Conservation (phyloP, 192 early-diverging fungal genomes). For the Phycomyces nitens region DNA sequence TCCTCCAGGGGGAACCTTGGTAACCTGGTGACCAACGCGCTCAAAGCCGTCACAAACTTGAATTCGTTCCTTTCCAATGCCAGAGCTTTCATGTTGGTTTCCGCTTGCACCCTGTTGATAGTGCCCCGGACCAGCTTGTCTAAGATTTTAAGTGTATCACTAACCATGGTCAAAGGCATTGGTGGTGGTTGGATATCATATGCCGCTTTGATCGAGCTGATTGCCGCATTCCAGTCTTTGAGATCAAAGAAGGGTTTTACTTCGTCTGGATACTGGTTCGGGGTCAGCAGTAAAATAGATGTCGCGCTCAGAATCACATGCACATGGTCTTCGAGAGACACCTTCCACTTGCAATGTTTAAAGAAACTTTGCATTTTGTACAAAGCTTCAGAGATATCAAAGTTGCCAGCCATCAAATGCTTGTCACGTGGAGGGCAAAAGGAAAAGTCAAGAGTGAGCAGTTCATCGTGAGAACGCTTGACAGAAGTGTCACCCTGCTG, state of each 20-base stretch:
- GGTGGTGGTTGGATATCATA: too few relatives aligned
- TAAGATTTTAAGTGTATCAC: background rate
- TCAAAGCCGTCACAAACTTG: background rate
- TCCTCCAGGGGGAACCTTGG: background rate
- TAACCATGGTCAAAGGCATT: background rate
- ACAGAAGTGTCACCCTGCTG: too few relatives aligned
- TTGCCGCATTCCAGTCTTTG: background rate
- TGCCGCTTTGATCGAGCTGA: background rate
- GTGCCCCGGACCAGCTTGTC: background rate
- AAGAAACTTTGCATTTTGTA: too few relatives aligned
- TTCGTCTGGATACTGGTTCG: background rate
- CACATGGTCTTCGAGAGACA: constrained; percentile 4
- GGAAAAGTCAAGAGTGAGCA: too few relatives aligned
- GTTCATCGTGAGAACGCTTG: too few relatives aligned
- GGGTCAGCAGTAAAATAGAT: background rate
- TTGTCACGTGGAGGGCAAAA: too few relatives aligned
- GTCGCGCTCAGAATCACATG: background rate
- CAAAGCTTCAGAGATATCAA: too few relatives aligned
- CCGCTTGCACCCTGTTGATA: background rate
- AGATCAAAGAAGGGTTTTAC: background rate
- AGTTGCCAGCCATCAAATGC: too few relatives aligned
- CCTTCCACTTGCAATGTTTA: too few relatives aligned
- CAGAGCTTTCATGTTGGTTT: background rate
- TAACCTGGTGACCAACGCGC: background rate
- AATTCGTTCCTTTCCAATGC: background rate